These are phyloP conservation scores for Monosporozyma solicola DNA, from an alignment of 805 yeast species.

Conservation along the genomic window DNA sequence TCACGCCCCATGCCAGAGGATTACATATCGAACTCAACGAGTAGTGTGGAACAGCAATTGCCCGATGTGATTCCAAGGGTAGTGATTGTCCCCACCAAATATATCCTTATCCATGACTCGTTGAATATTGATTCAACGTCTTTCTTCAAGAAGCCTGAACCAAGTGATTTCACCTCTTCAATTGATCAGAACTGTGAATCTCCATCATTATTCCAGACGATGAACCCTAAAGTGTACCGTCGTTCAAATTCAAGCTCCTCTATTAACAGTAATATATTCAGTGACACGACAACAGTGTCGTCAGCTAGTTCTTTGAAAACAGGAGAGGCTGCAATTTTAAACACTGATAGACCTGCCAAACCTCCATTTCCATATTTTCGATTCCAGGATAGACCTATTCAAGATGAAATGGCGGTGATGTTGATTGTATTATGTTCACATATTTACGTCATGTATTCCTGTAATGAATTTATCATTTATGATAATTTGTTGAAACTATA, in stretches of 20 bases:
- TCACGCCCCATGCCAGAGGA: constrained; percentile 64
- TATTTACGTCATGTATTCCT: constrained; percentile 60
- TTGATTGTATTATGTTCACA: constrained; percentile 52
- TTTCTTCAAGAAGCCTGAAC: constrained; percentile 26
- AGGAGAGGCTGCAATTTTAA: constrained; percentile 8
- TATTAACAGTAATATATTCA: constrained; percentile 17
- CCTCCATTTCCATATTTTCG: constrained; percentile 52
- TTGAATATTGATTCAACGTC: constrained; percentile 36
- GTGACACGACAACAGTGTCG: neutral
- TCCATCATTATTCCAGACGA: constrained; percentile 31
- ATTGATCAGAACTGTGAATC: constrained; percentile 8
- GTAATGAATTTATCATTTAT: constrained; percentile 59
- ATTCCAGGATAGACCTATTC: constrained; percentile 35
- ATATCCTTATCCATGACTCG: constrained; percentile 35
- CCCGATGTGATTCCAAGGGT: constrained; percentile 47
- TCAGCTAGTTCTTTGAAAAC: neutral
- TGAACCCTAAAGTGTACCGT: neutral
- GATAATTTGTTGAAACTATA: constrained; percentile 46
- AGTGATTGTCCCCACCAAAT: constrained; percentile 54
- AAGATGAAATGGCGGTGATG: constrained; percentile 51
- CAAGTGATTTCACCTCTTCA: constrained; percentile 12
- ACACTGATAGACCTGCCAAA: constrained; percentile 24
- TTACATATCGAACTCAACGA: constrained; percentile 42
- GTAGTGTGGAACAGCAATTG: constrained; percentile 44
- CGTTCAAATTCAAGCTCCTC: constrained; percentile 18